phyloP scores from a whole-genome alignment of 768 basidiomycete species.

The Termitomyces sp. region DNA sequence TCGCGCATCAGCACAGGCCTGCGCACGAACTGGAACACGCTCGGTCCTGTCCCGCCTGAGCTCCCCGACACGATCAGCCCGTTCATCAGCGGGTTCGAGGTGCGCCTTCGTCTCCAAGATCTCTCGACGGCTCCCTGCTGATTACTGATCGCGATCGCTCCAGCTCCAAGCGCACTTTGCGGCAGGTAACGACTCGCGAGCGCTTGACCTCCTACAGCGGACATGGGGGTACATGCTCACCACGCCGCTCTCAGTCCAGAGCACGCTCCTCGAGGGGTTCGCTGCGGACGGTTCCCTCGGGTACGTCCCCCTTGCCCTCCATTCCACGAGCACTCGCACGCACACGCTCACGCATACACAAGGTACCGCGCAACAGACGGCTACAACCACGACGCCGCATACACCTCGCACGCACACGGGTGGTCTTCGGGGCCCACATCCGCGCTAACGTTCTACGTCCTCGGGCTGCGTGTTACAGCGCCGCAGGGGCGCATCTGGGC shows the following conservation, averaged over 20 bases:
- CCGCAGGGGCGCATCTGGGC: conserved; percentile 44
- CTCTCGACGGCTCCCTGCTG: too few relatives aligned
- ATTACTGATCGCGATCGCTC: too few relatives aligned
- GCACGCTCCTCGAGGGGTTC: conserved; percentile 54
- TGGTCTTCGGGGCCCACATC: conserved; percentile 58
- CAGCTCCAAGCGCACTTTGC: conserved; percentile 58
- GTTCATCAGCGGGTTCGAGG: conserved; percentile 56
- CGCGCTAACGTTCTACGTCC: conserved; percentile 50
- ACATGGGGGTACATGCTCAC: conserved; percentile 61
- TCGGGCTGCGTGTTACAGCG: conserved; percentile 46
- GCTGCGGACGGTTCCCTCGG: conserved; percentile 51
- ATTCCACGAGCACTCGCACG: too few relatives aligned
- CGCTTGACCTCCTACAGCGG: conserved; percentile 46
- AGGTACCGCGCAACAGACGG: conserved; percentile 50
- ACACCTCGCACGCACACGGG: conserved; percentile 57
- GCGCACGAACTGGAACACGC: conserved; percentile 44
- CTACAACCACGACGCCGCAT: conserved; percentile 53
- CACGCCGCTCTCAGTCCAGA: conserved; percentile 50
- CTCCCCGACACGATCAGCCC: conserved; percentile 56
- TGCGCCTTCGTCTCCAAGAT: conserved; percentile 7
- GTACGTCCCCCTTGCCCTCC: conserved; percentile 21
- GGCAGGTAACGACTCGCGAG: conserved; percentile 43
- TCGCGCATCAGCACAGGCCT: conserved; percentile 42
- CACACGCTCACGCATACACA: not conserved
- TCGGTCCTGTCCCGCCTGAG: conserved; percentile 51